These are phyloP conservation scores for Chlorella variabilis DNA, from an alignment of 163 green algal genomes.

Conservation along the genomic window DNA sequence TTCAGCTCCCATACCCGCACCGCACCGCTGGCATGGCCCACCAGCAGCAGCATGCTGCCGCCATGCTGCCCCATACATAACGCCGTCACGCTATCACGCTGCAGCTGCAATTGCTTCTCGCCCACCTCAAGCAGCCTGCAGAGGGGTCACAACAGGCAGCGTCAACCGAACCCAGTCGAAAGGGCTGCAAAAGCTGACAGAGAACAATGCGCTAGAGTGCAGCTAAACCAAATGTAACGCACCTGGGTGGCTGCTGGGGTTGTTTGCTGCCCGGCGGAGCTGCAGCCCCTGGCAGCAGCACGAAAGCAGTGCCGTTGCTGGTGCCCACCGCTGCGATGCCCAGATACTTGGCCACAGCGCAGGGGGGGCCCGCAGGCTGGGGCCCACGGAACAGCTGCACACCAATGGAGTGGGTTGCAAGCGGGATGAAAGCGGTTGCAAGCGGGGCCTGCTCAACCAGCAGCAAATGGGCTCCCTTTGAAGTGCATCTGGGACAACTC, in stretches of 20 bases:
- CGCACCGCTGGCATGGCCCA: slow-evolving; percentile 64
- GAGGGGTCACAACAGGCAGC: not conserved
- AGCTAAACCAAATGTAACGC: no score
- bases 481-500: not conserved
- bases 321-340: slow-evolving; percentile 48
- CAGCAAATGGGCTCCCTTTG: not conserved
- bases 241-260: slow-evolving; percentile 21
- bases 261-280: not conserved
- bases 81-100: slow-evolving; percentile 17
- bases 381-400: slow-evolving; percentile 26
- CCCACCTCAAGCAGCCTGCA: slow-evolving; percentile 26
- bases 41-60: slow-evolving; percentile 50
- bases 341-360: slow-evolving; percentile 32
- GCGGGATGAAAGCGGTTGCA: not conserved
- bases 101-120: not conserved
- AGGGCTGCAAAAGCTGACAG: no score
- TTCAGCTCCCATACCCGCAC: slow-evolving; percentile 73
- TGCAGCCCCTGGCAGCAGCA: slow-evolving; percentile 35
- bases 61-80: slow-evolving; percentile 32
- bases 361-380: slow-evolving; percentile 18
- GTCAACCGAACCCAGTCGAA: no score
- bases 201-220: not conserved
- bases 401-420: not conserved
- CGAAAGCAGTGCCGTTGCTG: slow-evolving; percentile 10
- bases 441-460: not conserved